Evolutionary conservation across 305 asterid genomes (phyloP).

Genomic region (Salvia sclarea): DNA sequence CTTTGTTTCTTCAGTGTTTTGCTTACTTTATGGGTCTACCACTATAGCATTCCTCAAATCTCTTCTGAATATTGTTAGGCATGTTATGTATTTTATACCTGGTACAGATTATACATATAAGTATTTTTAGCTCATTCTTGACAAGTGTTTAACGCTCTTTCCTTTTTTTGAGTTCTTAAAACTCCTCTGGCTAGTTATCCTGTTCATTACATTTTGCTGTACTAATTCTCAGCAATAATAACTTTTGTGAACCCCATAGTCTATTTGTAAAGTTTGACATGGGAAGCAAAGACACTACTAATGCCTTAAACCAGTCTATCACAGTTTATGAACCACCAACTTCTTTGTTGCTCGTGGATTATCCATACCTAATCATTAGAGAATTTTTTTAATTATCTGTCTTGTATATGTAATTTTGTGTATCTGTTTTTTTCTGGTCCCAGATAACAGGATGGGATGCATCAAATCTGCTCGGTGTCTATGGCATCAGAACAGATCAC

Average conservation of each 20-base stretch:
- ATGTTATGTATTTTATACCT: neutral
- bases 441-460: conserved; percentile 59
- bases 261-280: neutral
- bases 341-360: conserved; percentile 1
- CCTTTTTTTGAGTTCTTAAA: neutral
- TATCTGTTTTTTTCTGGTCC: neutral
- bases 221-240: neutral
- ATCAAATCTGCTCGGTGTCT: conserved; percentile 49
- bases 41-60: neutral
- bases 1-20: neutral
- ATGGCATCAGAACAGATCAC: conserved; percentile 77
- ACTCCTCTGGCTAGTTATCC: conserved; percentile 11
- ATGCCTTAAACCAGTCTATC: neutral
- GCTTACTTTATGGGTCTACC: neutral
- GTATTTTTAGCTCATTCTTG: neutral
- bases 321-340: conserved; percentile 4
- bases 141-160: conserved; percentile 4
- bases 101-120: neutral
- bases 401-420: neutral
- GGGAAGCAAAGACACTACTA: neutral
- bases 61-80: neutral
- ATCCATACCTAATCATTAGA: neutral
- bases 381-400: neutral
- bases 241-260: neutral
- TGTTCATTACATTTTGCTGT: neutral